Conservation (phyloP, 2,329 filamentous ascomycete species). For the Leptoxyphium fumago region DNA sequence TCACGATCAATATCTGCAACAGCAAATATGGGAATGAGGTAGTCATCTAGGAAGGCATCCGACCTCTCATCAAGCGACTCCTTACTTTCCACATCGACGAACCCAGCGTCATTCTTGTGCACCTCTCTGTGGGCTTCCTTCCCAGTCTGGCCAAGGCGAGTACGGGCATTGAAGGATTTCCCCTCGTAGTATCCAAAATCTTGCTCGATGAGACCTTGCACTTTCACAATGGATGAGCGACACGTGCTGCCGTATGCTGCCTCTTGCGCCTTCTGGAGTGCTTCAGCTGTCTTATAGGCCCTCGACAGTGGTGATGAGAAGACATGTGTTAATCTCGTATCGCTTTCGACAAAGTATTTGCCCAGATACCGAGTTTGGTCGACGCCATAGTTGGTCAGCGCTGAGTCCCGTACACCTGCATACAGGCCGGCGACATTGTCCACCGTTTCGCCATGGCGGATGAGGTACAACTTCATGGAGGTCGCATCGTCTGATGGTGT, state of each 20-base stretch:
- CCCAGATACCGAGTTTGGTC: conserved; percentile 64
- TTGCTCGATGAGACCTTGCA: conserved; percentile 50
- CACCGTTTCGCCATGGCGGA: conserved; percentile 80
- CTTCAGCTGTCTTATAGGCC: conserved; percentile 55
- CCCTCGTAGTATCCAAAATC: conserved; percentile 62
- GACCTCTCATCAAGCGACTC: conserved; percentile 51
- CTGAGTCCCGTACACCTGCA: conserved; percentile 67
- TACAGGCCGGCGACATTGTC: conserved; percentile 72
- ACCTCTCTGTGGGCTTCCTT: conserved; percentile 25
- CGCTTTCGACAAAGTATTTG: conserved; percentile 47
- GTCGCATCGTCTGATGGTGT: background rate
- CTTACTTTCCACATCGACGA: conserved; percentile 50
- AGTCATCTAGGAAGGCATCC: conserved; percentile 48
- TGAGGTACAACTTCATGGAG: conserved; percentile 53
- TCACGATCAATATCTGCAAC: conserved; percentile 8
- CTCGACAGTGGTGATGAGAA: conserved; percentile 69
- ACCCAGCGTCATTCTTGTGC: conserved; percentile 28
- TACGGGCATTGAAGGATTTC: conserved; percentile 36
- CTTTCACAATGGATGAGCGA: conserved; percentile 23
- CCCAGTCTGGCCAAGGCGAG: conserved; percentile 18
- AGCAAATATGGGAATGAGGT: conserved; percentile 44
- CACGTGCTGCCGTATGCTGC: background rate
- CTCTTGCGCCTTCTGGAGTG: conserved; percentile 44
- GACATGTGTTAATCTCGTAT: conserved; percentile 51
- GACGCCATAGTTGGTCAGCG: conserved; percentile 66